Conservation (phyloP, 768 basidiomycete species). For the Serendipita sp. region DNA sequence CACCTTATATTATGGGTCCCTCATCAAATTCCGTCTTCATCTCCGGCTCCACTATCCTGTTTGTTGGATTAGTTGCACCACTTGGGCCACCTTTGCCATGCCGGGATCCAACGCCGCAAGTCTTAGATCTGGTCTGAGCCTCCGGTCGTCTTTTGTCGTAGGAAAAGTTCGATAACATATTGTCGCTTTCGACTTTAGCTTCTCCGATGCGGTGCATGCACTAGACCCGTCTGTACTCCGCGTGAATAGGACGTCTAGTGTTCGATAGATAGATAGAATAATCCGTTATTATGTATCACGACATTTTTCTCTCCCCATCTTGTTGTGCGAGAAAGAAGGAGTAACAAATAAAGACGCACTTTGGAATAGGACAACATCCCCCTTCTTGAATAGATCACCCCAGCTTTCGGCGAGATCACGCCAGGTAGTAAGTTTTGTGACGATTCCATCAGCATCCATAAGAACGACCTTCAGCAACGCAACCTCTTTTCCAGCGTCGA, state of each 20-base stretch:
- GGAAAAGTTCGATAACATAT: conserved; percentile 74
- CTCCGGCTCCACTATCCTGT: too few species aligned
- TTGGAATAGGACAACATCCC: conserved; percentile 54
- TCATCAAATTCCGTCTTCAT: too few species aligned
- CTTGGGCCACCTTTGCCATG: conserved; percentile 46
- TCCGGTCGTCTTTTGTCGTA: conserved; percentile 37
- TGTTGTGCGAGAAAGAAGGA: conserved; percentile 28
- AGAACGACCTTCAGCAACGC: conserved; percentile 52
- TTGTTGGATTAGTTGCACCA: conserved; percentile 19
- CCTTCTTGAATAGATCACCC: conserved; percentile 37
- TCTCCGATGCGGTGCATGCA: conserved; percentile 49
- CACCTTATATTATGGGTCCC: too few species aligned
- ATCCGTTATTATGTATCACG: conserved; percentile 8
- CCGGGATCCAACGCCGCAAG: conserved; percentile 51
- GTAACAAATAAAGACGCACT: conserved; percentile 27
- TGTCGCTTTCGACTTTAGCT: conserved; percentile 39
- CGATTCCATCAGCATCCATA: conserved; percentile 50
- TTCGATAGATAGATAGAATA: background rate
- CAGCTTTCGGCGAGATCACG: conserved; percentile 56
- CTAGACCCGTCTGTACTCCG: conserved; percentile 16
- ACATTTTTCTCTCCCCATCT: conserved; percentile 28
- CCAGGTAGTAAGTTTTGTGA: conserved; percentile 67
- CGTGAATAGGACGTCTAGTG: background rate
- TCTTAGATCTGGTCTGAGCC: conserved; percentile 53
- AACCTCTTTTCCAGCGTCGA: conserved; percentile 52